A percentile compares a stretch with the other conserved stretches of the same genome.
Evolutionary conservation across 1,284 basidiomycete genomes (phyloP).

Genomic region (Moniliella sp.): DNA sequence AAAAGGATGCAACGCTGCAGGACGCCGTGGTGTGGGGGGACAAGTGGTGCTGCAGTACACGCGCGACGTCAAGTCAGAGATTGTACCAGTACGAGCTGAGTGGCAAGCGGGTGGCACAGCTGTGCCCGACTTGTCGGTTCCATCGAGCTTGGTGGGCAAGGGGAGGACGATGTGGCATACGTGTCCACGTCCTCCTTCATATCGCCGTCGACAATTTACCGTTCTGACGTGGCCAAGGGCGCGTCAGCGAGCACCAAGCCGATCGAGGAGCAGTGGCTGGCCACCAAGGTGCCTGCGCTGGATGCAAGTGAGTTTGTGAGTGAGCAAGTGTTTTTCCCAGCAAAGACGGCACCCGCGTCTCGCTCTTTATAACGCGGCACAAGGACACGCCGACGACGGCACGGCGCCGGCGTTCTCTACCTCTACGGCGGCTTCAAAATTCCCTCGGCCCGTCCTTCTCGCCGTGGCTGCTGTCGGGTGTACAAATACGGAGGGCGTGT

Average conservation of each 20-base stretch:
- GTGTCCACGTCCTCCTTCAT: constrained; percentile 51
- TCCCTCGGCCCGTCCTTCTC: constrained; percentile 54
- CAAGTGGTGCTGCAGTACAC: constrained; percentile 49
- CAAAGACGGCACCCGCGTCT: constrained; percentile 59
- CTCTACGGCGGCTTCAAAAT: constrained; percentile 43
- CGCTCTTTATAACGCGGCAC: constrained; percentile 66
- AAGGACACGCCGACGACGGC: constrained; percentile 52
- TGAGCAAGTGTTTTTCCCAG: constrained; percentile 43
- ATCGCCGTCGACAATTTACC: constrained; percentile 46
- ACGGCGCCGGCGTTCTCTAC: constrained; percentile 60
- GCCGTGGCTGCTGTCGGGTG: constrained; percentile 54
- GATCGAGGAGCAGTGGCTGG: constrained; percentile 44
- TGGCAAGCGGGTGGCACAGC: constrained; percentile 43
- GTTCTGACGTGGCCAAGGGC: constrained; percentile 12
- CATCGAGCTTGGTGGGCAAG: constrained; percentile 41
- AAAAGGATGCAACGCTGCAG: constrained; percentile 44
- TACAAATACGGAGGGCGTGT: constrained; percentile 51
- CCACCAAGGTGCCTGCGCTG: constrained; percentile 47
- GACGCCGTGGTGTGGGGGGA: constrained; percentile 43
- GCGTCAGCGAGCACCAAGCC: constrained; percentile 1
- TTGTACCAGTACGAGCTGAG: constrained; percentile 49
- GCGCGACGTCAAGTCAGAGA: constrained; percentile 60
- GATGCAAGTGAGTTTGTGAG: constrained; percentile 50
- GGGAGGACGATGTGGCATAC: constrained; percentile 49
- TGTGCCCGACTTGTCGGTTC: constrained; percentile 52